phyloP scores from a whole-genome alignment of 2,329 filamentous ascomycete genomes.

The Aspergillus felis region DNA sequence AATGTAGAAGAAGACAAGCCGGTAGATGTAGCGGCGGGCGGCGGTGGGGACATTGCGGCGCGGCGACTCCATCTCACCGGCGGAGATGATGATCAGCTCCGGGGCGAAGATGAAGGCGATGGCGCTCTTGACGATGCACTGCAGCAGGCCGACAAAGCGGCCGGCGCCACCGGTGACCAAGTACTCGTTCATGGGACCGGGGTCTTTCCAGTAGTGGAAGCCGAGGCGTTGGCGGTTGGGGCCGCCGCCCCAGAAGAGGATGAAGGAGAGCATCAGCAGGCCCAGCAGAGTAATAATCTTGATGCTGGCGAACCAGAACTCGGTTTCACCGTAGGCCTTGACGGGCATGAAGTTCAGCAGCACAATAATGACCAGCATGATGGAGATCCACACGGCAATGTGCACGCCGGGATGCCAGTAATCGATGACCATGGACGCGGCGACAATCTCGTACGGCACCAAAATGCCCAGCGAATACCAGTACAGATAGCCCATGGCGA shows the following conservation, averaged over 20 bases:
- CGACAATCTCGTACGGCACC: conserved; percentile 59
- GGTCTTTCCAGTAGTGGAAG: conserved; percentile 50
- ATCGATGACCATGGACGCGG: conserved; percentile 61
- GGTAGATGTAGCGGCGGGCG: conserved; percentile 58
- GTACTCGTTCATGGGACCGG: conserved; percentile 48
- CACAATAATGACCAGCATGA: conserved; percentile 57
- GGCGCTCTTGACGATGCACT: conserved; percentile 48
- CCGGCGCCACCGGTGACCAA: conserved; percentile 45
- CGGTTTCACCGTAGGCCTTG: conserved; percentile 50
- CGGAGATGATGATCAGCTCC: conserved; percentile 54
- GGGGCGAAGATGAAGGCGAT: conserved; percentile 56
- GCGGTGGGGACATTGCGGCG: conserved; percentile 58
- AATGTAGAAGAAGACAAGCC: conserved; percentile 61
- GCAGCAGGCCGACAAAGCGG: conserved; percentile 51
- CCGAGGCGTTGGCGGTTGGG: conserved; percentile 49
- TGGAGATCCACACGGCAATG: conserved; percentile 50
- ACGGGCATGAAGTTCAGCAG: conserved; percentile 48
- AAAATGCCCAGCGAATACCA: conserved; percentile 48
- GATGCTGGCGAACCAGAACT: conserved; percentile 52
- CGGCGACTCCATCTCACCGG: conserved; percentile 56
- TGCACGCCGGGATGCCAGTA: conserved; percentile 53
- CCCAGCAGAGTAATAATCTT: conserved; percentile 52
- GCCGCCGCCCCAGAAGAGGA: conserved; percentile 56
- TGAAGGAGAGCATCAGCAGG: conserved; percentile 50
- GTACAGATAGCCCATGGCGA: conserved; percentile 44